Evolutionary conservation across 192 early-diverging fungal genomes (phyloP), one percentile per base, ranked within the genome.

Genomic region (Glomus cerebriforme): DNA sequence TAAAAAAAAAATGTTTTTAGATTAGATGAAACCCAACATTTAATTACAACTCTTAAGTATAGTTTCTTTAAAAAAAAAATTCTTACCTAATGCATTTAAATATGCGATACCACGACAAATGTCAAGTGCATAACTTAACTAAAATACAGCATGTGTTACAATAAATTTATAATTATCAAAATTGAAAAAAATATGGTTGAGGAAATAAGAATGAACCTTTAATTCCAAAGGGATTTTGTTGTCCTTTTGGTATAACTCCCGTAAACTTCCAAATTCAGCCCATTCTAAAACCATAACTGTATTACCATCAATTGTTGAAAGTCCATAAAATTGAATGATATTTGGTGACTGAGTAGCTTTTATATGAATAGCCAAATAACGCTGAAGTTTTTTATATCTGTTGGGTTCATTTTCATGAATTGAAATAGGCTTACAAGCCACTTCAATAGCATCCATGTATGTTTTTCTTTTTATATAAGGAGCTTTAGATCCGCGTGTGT

Each of bases 31-130:
- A n/a, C n/a, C n/a, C n/a, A n/a, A n/a, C 7, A 39, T 39, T 39
- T 39, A 39, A 39, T 39, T 39, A 7, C 37, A 39, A 5, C 37
- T 39, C 7, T n/a, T n/a, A n/a, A n/a, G n/a, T n/a, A n/a, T n/a
- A n/a, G n/a, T n/a, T n/a, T n/a, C n/a, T n/a, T n/a, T n/a, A n/a
- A n/a, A n/a, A n/a, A n/a, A n/a, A n/a, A n/a, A n/a, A n/a, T n/a
- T n/a, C 37, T 7, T 39, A 39, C 37, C 13, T 54, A 22, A 27
- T 26, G 54, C 54, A 15, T 75, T 54, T 35, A 78, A 69, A 37
- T 69, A 78, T 3, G 31, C 31, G 32, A 78, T 35, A 22, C 65
- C 77, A 15, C 77, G 64, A 32, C 77, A 67, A 78, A 78, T 68
- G 17, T 78, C 65, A 59, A 54, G 32, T 13, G 77, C 77, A 9